Evolutionary conservation across 2,329 filamentous ascomycete genomes (phyloP), one percentile per base, ranked within the genome.

Genomic region (Dactylonectria estremocensis): DNA sequence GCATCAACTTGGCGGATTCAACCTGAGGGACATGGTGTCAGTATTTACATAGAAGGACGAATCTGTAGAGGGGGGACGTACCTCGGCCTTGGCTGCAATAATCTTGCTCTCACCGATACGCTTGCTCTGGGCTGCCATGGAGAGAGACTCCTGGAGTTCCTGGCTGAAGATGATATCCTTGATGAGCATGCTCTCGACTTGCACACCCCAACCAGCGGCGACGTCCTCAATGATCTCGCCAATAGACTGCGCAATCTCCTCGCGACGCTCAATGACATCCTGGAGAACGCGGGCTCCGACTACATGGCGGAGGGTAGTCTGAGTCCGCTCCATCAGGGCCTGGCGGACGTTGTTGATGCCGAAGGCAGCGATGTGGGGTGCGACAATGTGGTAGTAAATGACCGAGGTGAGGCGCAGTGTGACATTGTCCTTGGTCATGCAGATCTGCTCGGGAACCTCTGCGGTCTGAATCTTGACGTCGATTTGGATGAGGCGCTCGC

Each of bases 361-460:
- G 80, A 98, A 99, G 67, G 96, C 95, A 66, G 95, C 95, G 85
- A 97, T 98, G 88, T 98, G 95, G 1, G 96, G 96, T 31, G 93
- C 93, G 62, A 92, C 93, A 78, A 99, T 95, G 87, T 97, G 95
- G 86, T 99, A 99, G 89, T 99, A 99, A 84, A 99, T 98, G 80
- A 99, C 96, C 6, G 94, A 97, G 54, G 95, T 98, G 74, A 99
- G 88, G 76, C 95, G 92, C 48, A 99, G 88, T 52, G 93, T 97
- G 71, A 98, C 96, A 77, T 99, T 99, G 87, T 99, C 96, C 86
- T 98, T 98, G 81, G 96, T 99, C 95, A 99, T 99, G 87, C 96
- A 98, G 69, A 95, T 91, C 83, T 99, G 96, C 83, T 95, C 91
- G 18, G 95, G 95, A 24, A 99, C 96, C 86, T 99, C 92, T 80